Base-by-base conservation (phyloP, 2,329 filamentous ascomycete genomes). In the Byssoonygena ceratinophila region DNA sequence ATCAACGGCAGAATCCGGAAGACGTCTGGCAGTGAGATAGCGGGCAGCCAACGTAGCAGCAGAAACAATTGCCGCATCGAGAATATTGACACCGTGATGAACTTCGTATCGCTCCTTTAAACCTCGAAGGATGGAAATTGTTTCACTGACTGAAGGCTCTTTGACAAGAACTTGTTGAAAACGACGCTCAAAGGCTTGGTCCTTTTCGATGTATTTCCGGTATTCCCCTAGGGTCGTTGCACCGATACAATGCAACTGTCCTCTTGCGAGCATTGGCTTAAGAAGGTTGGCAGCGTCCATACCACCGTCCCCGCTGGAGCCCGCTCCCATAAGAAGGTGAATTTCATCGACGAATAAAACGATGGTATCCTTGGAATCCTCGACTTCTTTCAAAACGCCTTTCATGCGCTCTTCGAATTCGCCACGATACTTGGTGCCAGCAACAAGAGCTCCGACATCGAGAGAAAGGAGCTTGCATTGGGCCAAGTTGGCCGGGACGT, bases 341-440 rank as follows among this genome's bases (percentile, higher is more conserved):
- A 98, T 98, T 70, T 98, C 92, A 70, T 98, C 92, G 60, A 98
- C 92, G 62, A 98, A 98, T 57, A 98, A 82, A 49, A 98, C 85
- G 65, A 98, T 96, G 76, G 90, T 95, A 54, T 97, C 91, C 67
- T 92, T 94, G 48, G 89, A 88, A 53, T 94, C 84, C 60, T 90
- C 80, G 54, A 98, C 95, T 73, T 98, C 92, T 70, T 97, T 98
- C 62, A 98, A 71, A 4, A 98, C 92, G 52, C 91, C 90, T 79
- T 98, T 98, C 90, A 98, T 97, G 61, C 92, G 82, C 76, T 98
- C 92, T 69, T 98, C 92, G 55, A 98, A 98, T 69, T 98, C 92
- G 74, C 92, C 92, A 46, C 92, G 84, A 74, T 94, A 98, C 73
- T 98, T 98, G 80, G 89, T 96, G 60, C 92, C 92, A 54, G 92